Conservation (phyloP, 2,329 filamentous ascomycete genomes). For the Grosmannia serpens region DNA sequence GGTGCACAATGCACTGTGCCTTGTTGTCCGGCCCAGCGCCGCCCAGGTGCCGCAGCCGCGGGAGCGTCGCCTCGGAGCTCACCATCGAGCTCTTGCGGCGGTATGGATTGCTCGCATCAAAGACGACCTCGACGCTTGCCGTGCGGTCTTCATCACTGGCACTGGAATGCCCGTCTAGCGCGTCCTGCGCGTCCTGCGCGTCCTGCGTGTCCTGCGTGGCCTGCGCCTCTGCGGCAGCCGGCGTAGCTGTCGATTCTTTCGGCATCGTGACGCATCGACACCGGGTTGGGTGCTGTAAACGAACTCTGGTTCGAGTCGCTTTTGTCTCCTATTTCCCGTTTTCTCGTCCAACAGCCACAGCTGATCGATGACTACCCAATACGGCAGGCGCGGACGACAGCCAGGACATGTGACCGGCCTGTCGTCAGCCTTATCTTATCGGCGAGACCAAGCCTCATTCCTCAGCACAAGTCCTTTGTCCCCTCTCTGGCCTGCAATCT, state of each 20-base stretch:
- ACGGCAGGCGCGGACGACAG: background rate
- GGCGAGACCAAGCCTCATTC: background rate
- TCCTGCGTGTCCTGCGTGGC: background rate
- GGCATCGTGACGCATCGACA: background rate
- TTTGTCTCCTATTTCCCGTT: background rate
- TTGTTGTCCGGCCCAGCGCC: slow-evolving; percentile 17
- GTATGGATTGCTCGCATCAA: slow-evolving; percentile 48
- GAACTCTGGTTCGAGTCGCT: background rate
- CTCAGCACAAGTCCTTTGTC: too few relatives aligned
- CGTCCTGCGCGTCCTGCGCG: background rate
- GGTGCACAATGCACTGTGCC: slow-evolving; percentile 54
- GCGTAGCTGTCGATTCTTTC: background rate
- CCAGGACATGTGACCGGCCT: background rate
- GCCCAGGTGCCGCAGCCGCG: slow-evolving; percentile 21
- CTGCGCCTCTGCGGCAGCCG: background rate
- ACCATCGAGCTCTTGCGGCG: slow-evolving; percentile 57
- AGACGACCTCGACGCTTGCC: slow-evolving; percentile 44
- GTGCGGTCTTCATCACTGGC: slow-evolving; percentile 39
- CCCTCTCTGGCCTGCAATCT: too few relatives aligned
- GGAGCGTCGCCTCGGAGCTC: slow-evolving; percentile 30
- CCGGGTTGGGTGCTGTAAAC: background rate
- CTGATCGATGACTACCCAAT: background rate
- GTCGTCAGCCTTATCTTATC: background rate
- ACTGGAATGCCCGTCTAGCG: slow-evolving; percentile 28
- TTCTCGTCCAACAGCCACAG: background rate